Base-by-base conservation (phyloP, 176 grass and related monocot species). In the Juncus inflexus region DNA sequence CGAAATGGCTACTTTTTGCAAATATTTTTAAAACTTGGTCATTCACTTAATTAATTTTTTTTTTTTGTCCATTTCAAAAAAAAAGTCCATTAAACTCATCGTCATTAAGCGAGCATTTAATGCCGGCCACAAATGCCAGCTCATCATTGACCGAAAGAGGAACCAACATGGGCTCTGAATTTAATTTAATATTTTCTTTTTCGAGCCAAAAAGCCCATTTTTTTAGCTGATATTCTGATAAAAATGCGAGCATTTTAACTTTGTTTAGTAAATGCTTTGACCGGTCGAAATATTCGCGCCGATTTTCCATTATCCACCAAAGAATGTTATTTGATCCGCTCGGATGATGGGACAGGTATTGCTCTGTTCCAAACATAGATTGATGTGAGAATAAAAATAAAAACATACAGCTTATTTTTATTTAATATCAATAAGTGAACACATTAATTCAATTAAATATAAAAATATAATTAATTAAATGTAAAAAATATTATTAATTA, bases 231-330 rank as follows among this genome's bases (percentile, higher is more conserved):
- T 67, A 78, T 10, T 68, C 39, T 4, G 81, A 83, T 64, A 83
- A 74, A 68, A 83, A 83, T 49, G 67, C 45, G 12, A 83, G 62
- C 42, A 66, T 74, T 60, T 83, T 83, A 28, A 83, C 81, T n/a
- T 37, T 61, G 61, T 50, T 15, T 6, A 83, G 81, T 58, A 74
- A 14, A 78, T 74, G 60, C 75, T 66, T 83, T 74, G 81, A 83
- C 28, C 81, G 16, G 13, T 78, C 75, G 66, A 83, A 83, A 59
- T 83, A 83, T 72, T 74, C 81, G 8, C 62, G 75, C 42, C 81
- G 68, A 57, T 83, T 83, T 62, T 83, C 81, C 81, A 83, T 83
- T 61, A 83, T 83, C 81, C 74, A 83, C 81, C 81, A 83, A 53
- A 83, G 47, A 62, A 83, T 78, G 58, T 58, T 36, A 78, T 38